phyloP scores from a whole-genome alignment of 345 rosid genomes.

The Luvunga scandens region DNA sequence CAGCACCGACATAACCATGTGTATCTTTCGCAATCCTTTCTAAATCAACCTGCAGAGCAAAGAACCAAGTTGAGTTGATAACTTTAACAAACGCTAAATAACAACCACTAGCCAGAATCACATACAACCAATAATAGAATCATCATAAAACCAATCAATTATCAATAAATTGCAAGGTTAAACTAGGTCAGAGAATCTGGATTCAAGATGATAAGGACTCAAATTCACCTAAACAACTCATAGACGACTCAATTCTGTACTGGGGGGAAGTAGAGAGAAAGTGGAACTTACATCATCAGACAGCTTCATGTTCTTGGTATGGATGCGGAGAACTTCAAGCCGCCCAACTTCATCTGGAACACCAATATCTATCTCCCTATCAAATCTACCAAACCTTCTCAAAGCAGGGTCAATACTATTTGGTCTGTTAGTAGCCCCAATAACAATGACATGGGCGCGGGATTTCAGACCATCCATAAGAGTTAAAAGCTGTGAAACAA shows the following conservation, averaged over 20 bases:
- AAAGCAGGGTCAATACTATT: slow-evolving; percentile 50
- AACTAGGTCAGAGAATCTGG: background rate
- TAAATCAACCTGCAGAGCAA: slow-evolving; percentile 43
- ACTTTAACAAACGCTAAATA: background rate
- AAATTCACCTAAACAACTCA: background rate
- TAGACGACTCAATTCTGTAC: background rate
- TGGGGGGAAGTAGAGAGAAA: background rate
- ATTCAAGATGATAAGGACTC: background rate
- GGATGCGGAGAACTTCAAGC: slow-evolving; percentile 54
- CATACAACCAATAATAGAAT: background rate
- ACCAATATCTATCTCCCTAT: slow-evolving; percentile 50
- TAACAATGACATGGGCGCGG: slow-evolving; percentile 48
- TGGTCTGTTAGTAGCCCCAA: slow-evolving; percentile 50
- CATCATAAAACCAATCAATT: background rate
- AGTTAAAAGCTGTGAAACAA: slow-evolving; percentile 61
- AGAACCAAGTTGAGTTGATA: background rate
- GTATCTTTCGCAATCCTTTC: slow-evolving; percentile 63
- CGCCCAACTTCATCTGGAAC: slow-evolving; percentile 53
- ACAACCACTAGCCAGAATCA: background rate
- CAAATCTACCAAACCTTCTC: slow-evolving; percentile 54
- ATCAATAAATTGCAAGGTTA: background rate
- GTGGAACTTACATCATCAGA: slow-evolving; percentile 40
- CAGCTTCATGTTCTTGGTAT: slow-evolving; percentile 52
- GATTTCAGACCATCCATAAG: slow-evolving; percentile 53
- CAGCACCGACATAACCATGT: slow-evolving; percentile 65